Percentiles rank a stretch among this genome's conserved stretches.
phyloP scores from a whole-genome alignment of 2,329 filamentous ascomycete genomes.

The Aureobasidium sp. region DNA sequence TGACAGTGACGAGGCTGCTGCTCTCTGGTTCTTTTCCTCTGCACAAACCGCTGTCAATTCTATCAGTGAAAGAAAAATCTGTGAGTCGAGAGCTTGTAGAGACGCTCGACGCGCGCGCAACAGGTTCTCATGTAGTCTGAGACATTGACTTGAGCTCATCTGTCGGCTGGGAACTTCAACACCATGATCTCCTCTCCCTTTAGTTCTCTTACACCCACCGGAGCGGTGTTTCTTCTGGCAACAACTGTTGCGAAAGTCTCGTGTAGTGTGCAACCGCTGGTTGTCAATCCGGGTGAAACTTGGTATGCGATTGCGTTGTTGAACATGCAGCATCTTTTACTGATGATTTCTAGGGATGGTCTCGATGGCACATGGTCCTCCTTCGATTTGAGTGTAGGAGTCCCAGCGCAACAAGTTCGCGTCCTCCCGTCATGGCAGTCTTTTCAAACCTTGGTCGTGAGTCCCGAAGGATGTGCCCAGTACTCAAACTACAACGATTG shows the following conservation, averaged over 20 bases:
- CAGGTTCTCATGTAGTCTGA: background rate
- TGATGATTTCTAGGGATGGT: constrained; percentile 43
- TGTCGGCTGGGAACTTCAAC: background rate
- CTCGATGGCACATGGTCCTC: constrained; percentile 66
- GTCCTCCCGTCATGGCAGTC: constrained; percentile 57
- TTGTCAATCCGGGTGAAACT: constrained; percentile 23
- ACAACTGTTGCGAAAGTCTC: background rate
- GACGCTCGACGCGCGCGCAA: background rate
- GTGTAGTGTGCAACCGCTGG: constrained; percentile 17
- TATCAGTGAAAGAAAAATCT: background rate
- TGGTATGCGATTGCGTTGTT: constrained; percentile 7
- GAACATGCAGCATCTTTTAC: constrained; percentile 1
- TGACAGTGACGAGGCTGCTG: background rate
- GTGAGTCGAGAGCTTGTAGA: background rate
- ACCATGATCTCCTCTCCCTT: background rate
- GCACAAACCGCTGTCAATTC: background rate
- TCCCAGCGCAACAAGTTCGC: constrained; percentile 44
- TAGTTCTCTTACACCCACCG: background rate
- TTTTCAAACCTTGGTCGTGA: constrained; percentile 63
- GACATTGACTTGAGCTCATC: background rate
- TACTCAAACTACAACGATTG: constrained; percentile 35
- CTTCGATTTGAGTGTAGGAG: constrained; percentile 51
- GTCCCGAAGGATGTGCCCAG: constrained; percentile 46
- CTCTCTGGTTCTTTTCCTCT: background rate
- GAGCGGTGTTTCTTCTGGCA: background rate